Evolutionary conservation across 306 rosid genomes (phyloP).

Genomic region (Dryas drummondii): DNA sequence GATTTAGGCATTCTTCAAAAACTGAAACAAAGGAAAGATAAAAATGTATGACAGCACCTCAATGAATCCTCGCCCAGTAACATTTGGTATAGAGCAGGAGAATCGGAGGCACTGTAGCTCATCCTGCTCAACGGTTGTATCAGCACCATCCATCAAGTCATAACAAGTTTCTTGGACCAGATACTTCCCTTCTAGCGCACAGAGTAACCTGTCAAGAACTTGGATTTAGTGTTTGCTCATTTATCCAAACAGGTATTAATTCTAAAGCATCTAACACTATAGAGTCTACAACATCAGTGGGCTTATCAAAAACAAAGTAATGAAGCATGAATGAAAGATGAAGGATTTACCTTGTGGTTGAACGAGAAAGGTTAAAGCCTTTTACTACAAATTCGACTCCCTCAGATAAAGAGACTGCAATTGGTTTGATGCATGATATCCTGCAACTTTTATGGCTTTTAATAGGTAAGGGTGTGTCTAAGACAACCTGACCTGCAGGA

Average conservation of each 20-base stretch:
- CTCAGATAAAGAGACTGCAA: slow-evolving; percentile 67
- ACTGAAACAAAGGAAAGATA: slow-evolving; percentile 1
- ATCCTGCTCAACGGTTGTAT: slow-evolving; percentile 42
- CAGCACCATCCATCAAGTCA: slow-evolving; percentile 51
- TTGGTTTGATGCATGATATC: slow-evolving; percentile 70
- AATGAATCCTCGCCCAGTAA: slow-evolving; percentile 81
- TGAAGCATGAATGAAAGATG: slow-evolving; percentile 4
- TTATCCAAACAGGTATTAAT: not conserved
- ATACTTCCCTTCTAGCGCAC: slow-evolving; percentile 88
- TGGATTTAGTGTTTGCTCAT: not conserved
- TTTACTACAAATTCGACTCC: slow-evolving; percentile 62
- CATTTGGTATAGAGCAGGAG: slow-evolving; percentile 60
- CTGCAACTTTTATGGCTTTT: slow-evolving; percentile 47
- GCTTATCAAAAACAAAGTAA: not conserved
- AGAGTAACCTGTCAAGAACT: slow-evolving; percentile 63
- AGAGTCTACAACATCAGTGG: not conserved
- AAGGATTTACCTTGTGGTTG: slow-evolving; percentile 58
- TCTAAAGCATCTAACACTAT: not conserved
- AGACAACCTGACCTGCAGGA: slow-evolving; percentile 70
- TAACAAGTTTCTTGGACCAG: slow-evolving; percentile 52
- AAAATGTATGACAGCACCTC: slow-evolving; percentile 45
- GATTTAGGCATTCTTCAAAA: not conserved
- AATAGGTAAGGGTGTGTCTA: slow-evolving; percentile 63
- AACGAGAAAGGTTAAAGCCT: slow-evolving; percentile 61
- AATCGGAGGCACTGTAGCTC: slow-evolving; percentile 60